These are phyloP conservation scores for Fusarium cyanostomum DNA, from an alignment of 2,329 filamentous ascomycete genomes.

Conservation along the genomic window DNA sequence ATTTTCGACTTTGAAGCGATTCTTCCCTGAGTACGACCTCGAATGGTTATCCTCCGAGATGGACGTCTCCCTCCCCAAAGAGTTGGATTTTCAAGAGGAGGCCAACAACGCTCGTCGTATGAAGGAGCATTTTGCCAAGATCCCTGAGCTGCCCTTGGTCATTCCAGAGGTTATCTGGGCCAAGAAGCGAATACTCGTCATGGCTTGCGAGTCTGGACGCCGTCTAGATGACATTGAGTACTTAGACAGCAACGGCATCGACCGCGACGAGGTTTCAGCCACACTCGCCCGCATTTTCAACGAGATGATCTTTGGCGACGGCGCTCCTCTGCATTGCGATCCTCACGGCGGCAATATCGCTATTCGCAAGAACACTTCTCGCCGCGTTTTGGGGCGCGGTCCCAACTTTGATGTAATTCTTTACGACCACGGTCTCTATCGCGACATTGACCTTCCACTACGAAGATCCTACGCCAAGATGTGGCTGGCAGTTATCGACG, in stretches of 20 bases:
- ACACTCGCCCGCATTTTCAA: constrained; percentile 94
- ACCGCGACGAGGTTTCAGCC: constrained; percentile 94
- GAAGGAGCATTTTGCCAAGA: constrained; percentile 79
- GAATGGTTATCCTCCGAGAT: constrained; percentile 96
- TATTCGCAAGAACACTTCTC: constrained; percentile 77
- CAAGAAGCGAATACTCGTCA: constrained; percentile 87
- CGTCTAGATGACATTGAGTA: constrained; percentile 90
- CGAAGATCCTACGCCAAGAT: constrained; percentile 93
- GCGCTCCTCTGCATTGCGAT: constrained; percentile 93
- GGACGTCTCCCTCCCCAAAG: constrained; percentile 87
- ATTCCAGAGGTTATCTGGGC: constrained; percentile 93
- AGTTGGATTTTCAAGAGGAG: constrained; percentile 89
- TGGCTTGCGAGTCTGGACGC: constrained; percentile 89
- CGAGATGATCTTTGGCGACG: constrained; percentile 96
- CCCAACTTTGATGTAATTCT: constrained; percentile 94
- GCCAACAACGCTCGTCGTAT: constrained; percentile 84
- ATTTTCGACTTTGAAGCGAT: constrained; percentile 87
- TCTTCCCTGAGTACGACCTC: constrained; percentile 97
- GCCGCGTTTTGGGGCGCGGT: constrained; percentile 58
- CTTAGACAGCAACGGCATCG: constrained; percentile 85
- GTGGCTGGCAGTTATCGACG: constrained; percentile 95
- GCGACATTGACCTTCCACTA: constrained; percentile 82
- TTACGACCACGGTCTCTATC: constrained; percentile 97
- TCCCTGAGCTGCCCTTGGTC: constrained; percentile 81
- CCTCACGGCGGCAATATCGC: constrained; percentile 97